Evolutionary conservation across 225 moss, liverwort and hornwort species (phyloP), one percentile per base, ranked within the genome.

Genomic region (Sphagnum tenellum): DNA sequence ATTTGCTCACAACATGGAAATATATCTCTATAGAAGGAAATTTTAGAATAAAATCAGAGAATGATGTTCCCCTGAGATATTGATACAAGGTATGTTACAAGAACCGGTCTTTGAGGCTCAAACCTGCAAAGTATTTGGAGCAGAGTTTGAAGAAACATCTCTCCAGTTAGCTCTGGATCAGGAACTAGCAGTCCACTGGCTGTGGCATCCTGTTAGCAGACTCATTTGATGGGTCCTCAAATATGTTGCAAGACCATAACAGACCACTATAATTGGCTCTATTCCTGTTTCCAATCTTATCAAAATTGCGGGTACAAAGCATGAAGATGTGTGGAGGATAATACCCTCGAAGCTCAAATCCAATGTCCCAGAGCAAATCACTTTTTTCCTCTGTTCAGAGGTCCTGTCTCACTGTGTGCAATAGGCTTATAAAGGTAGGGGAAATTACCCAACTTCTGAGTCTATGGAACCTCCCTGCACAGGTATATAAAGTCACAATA

Each of bases 101-200:
- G 65, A 68, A 69, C 61, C 72, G 72, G 65, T 65, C 60, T 71
- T 71, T 62, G 50, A 71, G 66, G 69, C 50, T 64, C 58, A 66
- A 52, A 71, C 71, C 63, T 67, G 59, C 51, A 13, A 51, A 57
- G 51, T 29, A 12, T 48, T 46, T 12, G 48, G 56, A 64, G 67
- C 62, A 70, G 67, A 65, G 69, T 66, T 72, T 72, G 74, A 63
- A 46, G 56, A 50, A 57, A 49, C 66, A 72, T 75, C 66, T 66
- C 72, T 65, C 60, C 65, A 73, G 70, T 50, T 71, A 71, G 57
- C 73, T 44, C 73, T 73, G 76, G 73, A 29, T 76, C 80, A 69
- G 62, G 71, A 80, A 76, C 59, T 64, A 59, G 48, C 54, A 59
- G 45, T 73, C 76, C 80, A 70, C 47, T 76, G 76, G 76, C 76